A percentile compares a stretch with the other conserved stretches of the same genome.
Conservation (phyloP, 306 rosid species). For the Cyamopsis tetragonoloba region DNA sequence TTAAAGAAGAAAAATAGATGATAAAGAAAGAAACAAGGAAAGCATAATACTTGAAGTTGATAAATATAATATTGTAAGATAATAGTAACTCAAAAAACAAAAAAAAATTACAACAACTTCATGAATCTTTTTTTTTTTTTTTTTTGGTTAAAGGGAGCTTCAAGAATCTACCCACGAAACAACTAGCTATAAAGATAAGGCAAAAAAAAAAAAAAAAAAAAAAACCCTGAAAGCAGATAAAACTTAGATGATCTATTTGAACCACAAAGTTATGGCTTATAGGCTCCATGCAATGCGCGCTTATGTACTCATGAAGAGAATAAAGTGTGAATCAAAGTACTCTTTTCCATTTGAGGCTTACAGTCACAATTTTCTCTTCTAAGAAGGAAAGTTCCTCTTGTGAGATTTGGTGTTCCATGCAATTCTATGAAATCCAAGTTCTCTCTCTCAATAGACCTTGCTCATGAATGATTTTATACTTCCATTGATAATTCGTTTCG, state of each 20-base stretch:
- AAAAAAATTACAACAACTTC: too few relatives aligned
- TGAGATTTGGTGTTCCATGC: neutral
- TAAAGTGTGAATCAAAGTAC: neutral
- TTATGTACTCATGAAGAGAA: neutral
- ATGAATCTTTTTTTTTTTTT: too few relatives aligned
- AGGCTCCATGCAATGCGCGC: neutral
- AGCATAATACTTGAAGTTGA: too few relatives aligned
- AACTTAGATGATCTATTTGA: neutral
- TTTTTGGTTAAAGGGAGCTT: too few relatives aligned
- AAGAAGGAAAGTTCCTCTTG: neutral
- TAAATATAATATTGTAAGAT: too few relatives aligned
- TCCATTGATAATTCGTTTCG: neutral
- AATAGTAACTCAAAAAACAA: too few relatives aligned
- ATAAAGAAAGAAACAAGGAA: too few relatives aligned
- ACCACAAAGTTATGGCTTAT: neutral
- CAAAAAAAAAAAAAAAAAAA: neutral
- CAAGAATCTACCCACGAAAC: neutral
- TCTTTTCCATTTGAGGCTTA: neutral
- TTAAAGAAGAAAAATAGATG: too few relatives aligned
- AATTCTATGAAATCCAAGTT: neutral
- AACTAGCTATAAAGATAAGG: neutral
- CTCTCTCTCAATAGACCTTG: slow-evolving; percentile 1
- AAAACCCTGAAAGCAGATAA: neutral
- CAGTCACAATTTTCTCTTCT: neutral
- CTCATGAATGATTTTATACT: neutral